These are phyloP conservation scores for Penicillium olsonii DNA, from an alignment of 2,329 filamentous ascomycete species.

Conservation along the genomic window DNA sequence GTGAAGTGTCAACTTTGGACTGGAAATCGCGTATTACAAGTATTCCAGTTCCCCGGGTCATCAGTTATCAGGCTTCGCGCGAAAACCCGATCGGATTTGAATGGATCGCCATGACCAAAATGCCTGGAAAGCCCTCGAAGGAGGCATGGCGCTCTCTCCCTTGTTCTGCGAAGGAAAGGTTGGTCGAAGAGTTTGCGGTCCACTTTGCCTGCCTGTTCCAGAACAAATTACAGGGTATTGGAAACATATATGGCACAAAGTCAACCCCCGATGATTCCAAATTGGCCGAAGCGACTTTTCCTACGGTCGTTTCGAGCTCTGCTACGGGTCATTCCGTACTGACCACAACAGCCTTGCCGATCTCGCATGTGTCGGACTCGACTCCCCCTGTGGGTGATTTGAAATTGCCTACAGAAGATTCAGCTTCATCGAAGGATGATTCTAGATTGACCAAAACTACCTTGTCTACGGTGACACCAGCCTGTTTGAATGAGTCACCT, in stretches of 20 bases:
- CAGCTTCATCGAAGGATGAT: no score
- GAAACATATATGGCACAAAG: constrained; percentile 4
- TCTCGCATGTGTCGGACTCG: no score
- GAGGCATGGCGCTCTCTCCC: constrained; percentile 9
- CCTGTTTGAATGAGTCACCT: no score
- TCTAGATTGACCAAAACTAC: no score
- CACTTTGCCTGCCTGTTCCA: constrained; percentile 8
- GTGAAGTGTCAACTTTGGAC: constrained; percentile 17
- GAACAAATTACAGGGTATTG: constrained; percentile 1
- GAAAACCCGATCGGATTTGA: constrained; percentile 20
- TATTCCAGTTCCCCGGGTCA: constrained; percentile 14
- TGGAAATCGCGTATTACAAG: constrained; percentile 10
- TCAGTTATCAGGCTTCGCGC: constrained; percentile 14
- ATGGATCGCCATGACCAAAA: constrained; percentile 17
- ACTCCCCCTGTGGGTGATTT: no score
- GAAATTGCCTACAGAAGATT: background rate
- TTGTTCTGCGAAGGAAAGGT: constrained; percentile 6
- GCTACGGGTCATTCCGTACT: no score
- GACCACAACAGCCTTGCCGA: no score
- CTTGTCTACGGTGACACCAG: no score
- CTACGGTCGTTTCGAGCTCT: no score
- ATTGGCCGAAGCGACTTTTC: background rate
- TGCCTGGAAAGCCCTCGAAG: constrained; percentile 7
- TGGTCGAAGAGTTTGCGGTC: constrained; percentile 7
- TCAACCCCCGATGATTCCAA: background rate